Evolutionary conservation across 768 basidiomycete species (phyloP).

Genomic region (Tulasnella sp.): DNA sequence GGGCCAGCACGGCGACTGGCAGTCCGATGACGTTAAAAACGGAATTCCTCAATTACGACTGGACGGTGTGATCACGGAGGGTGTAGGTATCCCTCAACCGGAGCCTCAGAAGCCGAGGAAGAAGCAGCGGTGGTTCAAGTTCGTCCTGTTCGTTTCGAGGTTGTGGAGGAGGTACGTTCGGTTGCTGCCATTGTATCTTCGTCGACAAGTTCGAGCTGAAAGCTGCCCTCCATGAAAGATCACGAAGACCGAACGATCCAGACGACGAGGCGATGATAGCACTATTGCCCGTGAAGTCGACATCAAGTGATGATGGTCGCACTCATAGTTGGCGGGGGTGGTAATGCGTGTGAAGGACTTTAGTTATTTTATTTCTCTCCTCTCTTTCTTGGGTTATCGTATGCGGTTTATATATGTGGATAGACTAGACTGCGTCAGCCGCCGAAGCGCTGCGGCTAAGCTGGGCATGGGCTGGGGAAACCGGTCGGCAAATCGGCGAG

Average conservation of each 20-base stretch:
- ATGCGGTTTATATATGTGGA: not conserved
- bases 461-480: no score
- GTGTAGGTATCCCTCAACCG: not conserved
- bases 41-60: not conserved
- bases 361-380: not conserved
- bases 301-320: not conserved
- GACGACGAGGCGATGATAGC: not conserved
- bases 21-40: not conserved
- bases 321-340: not conserved
- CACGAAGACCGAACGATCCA: not conserved
- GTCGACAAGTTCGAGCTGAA: not conserved
- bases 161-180: not conserved
- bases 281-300: not conserved
- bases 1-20: constrained; percentile 1
- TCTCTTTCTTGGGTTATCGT: not conserved
- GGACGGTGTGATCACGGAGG: constrained; percentile 1
- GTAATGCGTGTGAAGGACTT: not conserved
- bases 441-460: no score
- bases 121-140: not conserved
- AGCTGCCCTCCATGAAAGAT: not conserved
- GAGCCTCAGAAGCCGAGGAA: not conserved
- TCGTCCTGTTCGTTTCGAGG: not conserved
- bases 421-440: not conserved
- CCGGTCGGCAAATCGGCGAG: no score
- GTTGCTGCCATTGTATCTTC: not conserved